These are phyloP conservation scores for Blastobotrys muscicola DNA, from an alignment of 805 yeast species.

Conservation along the genomic window DNA sequence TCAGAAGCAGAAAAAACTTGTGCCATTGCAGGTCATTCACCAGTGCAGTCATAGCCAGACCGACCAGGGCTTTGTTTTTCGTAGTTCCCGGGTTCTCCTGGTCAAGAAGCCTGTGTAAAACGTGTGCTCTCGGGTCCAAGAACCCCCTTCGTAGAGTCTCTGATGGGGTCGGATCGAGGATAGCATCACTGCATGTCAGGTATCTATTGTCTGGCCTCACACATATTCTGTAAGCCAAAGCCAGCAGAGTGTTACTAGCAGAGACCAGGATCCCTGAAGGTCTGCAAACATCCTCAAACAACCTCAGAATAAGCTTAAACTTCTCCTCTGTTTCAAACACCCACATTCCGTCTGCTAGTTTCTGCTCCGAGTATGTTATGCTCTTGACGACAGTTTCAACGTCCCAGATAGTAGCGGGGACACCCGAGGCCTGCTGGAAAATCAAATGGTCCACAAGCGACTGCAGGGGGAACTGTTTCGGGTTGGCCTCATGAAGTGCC, in stretches of 20 bases:
- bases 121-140: conserved; percentile 11
- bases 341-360: conserved; percentile 10
- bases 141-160: conserved; percentile 12
- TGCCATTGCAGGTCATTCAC: conserved; percentile 20
- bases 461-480: conserved; percentile 17
- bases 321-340: conserved; percentile 18
- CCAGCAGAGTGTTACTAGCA: conserved; percentile 15
- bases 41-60: conserved; percentile 21
- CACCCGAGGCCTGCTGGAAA: conserved; percentile 26
- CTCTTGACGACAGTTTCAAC: conserved; percentile 20
- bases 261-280: conserved; percentile 18
- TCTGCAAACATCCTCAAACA: conserved; percentile 18
- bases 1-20: conserved; percentile 25
- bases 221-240: conserved; percentile 21
- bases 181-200: conserved; percentile 15
- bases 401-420: conserved; percentile 20
- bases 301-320: conserved; percentile 13
- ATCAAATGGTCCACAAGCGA: conserved; percentile 19
- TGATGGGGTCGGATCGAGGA: conserved; percentile 15
- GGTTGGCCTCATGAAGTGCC: conserved; percentile 17
- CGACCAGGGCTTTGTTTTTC: conserved; percentile 9
- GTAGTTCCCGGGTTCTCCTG: conserved; percentile 3
- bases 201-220: conserved; percentile 12
- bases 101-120: conserved; percentile 10
- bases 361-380: conserved; percentile 18